Base-by-base conservation (phyloP, 192 early-diverging fungal genomes). In the Ambispora gerdemannii region DNA sequence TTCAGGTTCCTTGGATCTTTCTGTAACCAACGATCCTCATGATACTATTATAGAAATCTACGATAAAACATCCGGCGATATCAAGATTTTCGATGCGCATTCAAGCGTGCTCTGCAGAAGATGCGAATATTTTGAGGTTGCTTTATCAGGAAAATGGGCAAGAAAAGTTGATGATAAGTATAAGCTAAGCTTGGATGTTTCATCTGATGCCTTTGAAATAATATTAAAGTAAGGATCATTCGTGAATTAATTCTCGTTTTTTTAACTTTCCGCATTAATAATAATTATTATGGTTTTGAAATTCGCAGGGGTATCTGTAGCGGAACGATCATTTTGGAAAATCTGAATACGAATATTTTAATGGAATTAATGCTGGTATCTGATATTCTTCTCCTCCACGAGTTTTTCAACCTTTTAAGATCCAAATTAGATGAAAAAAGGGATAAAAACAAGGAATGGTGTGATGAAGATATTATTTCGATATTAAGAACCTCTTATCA, bases 1-100 rank as follows among this genome's bases (percentile, higher is more conserved):
- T 17, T 20, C 32, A 8, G 58, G 34, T n/a, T 60, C 19, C 2
- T 20, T 31, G 4, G 3, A 34, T n/a, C n/a, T n/a, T 34, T 3
- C 25, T 60, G 19, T 19, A 60, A 60, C 17, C 10, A 19, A 60
- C 3, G 19, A 34, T 4, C 19, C 32, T 34, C 58, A 60, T 60
- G 58, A 60, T 60, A 60, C 58, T 22, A 8, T 60, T 33, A 35
- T 60, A 60, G 58, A 60, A 60, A 60, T 60, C 30, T n/a, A 60
- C 34, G 58, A 60, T 33, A 10, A 30, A 34, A 4, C 3, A 34
- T 60, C 58, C 17, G 30, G 4, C 0, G 22, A 60, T 34, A n/a
- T 60, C 17, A 60, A 60, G 19, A n/a, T 34, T 60, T 60, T 60
- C 17, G 17, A 60, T 60, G 58, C 58, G 2, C 32, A 60, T 20